Evolutionary conservation across 768 basidiomycete species (phyloP), one percentile per base, ranked within the genome.

Genomic region (Auriscalpium orientale): DNA sequence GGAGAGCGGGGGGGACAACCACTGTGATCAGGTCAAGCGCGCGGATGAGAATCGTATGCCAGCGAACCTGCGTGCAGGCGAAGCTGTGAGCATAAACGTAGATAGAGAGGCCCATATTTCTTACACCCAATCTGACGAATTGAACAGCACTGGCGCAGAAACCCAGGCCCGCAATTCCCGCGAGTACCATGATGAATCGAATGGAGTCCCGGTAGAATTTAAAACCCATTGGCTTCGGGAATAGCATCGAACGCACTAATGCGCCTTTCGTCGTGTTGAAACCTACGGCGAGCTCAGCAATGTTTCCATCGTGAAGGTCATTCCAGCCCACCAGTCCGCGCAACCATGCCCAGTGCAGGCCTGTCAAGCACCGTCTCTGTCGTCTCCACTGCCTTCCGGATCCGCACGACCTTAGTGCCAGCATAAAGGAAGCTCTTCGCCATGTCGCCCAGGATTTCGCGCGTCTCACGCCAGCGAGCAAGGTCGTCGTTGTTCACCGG

Each of bases 241-340:
- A 99, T 15, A 99, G 76, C 95, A 99, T 99, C 0, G 95, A 98
- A 21, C 97, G 81, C 21, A 98, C 83, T 21, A 99, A 75, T 1
- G 95, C 89, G 16, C 97, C 97, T 71, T 98, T 98, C 6, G 97
- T 99, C 1, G 97, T 99, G 68, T 90, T 92, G 72, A 98, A 98
- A 1, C 91, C 88, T 85, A 50, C n/a, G 28, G 28, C 28, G 28
- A 3, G 28, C 28, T 28, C 28, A 28, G 52, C 59, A 8, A 58
- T 16, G 49, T 55, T 13, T 54, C 52, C 18, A 36, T 40, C 46
- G 43, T 52, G 13, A 54, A 18, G 47, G 46, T 18, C n/a, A 43
- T 44, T 22, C 37, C 6, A 44, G 69, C 71, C 60, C 50, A 89
- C 91, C 94, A 53, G 93, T 97, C 43, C 94, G 78, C 33, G 86